These are phyloP conservation scores for Neurospora sp. DNA, from an alignment of 495 filamentous ascomycete genomes.

Conservation along the genomic window DNA sequence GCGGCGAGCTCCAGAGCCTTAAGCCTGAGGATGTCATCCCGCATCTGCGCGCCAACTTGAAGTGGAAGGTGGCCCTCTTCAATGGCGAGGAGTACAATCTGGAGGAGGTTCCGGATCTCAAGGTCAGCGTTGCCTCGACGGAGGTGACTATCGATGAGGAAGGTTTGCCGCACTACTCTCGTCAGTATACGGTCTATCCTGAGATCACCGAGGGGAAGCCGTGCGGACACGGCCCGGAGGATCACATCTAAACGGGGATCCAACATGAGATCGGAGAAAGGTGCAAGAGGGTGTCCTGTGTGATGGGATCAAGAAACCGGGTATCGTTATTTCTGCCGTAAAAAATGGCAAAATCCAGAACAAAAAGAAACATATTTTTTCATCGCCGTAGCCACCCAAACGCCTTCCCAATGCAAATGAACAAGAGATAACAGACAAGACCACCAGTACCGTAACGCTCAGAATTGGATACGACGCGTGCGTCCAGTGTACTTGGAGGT, in stretches of 20 bases:
- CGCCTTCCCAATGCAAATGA: constrained; percentile 7
- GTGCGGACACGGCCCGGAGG: constrained; percentile 63
- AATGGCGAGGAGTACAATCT: constrained; percentile 22
- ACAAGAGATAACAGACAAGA: not conserved
- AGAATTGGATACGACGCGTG: constrained; percentile 56
- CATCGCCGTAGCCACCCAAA: constrained; percentile 7
- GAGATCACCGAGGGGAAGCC: constrained; percentile 29
- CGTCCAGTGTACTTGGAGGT: constrained; percentile 88
- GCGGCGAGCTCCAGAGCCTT: constrained; percentile 16
- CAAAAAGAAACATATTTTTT: constrained; percentile 2
- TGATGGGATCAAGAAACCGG: constrained; percentile 3
- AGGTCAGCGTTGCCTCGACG: constrained; percentile 27
- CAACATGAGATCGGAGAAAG: not conserved
- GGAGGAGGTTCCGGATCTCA: constrained; percentile 22
- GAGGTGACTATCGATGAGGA: constrained; percentile 23
- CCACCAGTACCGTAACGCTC: not conserved
- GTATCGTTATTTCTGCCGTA: constrained; percentile 12
- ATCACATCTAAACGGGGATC: constrained; percentile 55
- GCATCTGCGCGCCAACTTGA: constrained; percentile 22
- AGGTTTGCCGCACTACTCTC: constrained; percentile 23
- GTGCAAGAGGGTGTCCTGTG: not conserved
- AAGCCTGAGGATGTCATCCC: constrained; percentile 26
- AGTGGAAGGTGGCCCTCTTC: constrained; percentile 27
- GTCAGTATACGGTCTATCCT: constrained; percentile 21
- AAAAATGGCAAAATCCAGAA: not conserved